A percentile compares a stretch with the other conserved stretches of the same genome.
Conservation (phyloP, 345 rosid genomes). For the Bretschneidera sinensis region DNA sequence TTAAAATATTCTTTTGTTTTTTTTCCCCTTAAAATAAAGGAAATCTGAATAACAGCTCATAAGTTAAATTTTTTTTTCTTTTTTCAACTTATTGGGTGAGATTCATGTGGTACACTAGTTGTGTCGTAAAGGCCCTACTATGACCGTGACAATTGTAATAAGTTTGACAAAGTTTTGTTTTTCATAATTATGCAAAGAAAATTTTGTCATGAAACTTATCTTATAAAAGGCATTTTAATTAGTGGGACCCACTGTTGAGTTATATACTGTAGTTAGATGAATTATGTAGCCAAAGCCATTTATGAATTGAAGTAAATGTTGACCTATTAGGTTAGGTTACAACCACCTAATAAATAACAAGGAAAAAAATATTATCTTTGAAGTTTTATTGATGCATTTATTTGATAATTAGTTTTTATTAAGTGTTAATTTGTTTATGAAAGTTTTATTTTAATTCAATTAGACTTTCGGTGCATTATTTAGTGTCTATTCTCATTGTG, state of each 20-base stretch:
- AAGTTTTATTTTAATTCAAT: no score
- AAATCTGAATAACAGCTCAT: neutral
- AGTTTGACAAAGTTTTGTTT: conserved; percentile 20
- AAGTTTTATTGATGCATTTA: no score
- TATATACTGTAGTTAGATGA: conserved; percentile 49
- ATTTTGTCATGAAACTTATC: neutral
- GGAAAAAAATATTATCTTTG: no score
- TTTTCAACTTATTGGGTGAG: conserved; percentile 19
- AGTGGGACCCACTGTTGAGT: conserved; percentile 48
- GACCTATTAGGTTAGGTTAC: conserved; percentile 27
- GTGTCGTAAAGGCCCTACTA: conserved; percentile 20
- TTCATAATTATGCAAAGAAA: conserved; percentile 19
- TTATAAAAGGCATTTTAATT: conserved; percentile 9
- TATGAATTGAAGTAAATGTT: conserved; percentile 57
- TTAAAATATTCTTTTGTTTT: neutral
- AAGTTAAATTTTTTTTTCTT: neutral
- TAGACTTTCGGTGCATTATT: no score
- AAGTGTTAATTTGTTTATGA: no score
- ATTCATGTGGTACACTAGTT: no score
- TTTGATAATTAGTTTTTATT: no score
- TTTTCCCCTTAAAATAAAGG: no score
- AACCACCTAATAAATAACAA: neutral
- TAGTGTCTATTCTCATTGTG: no score
- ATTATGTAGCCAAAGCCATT: conserved; percentile 39
- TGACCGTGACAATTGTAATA: conserved; percentile 24